Conservation (phyloP, 129 eudicot genomes). For the Tagetes erecta region DNA sequence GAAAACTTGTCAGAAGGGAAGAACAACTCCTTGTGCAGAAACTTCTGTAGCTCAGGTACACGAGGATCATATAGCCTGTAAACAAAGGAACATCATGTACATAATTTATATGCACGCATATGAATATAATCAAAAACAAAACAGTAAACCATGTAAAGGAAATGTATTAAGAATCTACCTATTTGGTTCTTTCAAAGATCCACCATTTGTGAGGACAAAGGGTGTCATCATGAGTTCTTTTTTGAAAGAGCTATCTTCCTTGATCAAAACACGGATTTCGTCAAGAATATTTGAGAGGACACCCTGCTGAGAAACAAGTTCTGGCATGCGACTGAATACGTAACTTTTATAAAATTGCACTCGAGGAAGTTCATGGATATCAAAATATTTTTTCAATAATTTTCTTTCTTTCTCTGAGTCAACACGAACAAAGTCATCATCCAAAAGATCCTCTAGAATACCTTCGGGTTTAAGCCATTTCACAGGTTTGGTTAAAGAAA, state of each 20-base stretch:
- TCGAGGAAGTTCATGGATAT: slow-evolving; percentile 67
- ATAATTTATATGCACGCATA: background rate
- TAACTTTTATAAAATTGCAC: slow-evolving; percentile 73
- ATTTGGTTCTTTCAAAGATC: slow-evolving; percentile 80
- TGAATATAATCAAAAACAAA: background rate
- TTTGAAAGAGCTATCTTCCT: slow-evolving; percentile 72
- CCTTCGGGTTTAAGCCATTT: slow-evolving; percentile 91
- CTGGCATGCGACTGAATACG: slow-evolving; percentile 73
- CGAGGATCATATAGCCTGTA: slow-evolving; percentile 99
- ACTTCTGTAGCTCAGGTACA: slow-evolving; percentile 58
- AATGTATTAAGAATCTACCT: slow-evolving; percentile 47
- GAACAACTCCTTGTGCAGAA: slow-evolving; percentile 68
- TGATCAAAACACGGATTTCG: slow-evolving; percentile 64
- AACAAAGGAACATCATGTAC: slow-evolving; percentile 24
- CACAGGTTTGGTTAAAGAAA: slow-evolving; percentile 56
- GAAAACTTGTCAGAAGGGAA: slow-evolving; percentile 81
- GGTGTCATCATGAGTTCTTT: slow-evolving; percentile 61
- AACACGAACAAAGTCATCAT: slow-evolving; percentile 83
- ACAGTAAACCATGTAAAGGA: slow-evolving; percentile 7
- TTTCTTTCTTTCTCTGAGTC: slow-evolving; percentile 85
- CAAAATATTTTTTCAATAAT: slow-evolving; percentile 57
- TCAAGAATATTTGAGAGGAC: slow-evolving; percentile 61
- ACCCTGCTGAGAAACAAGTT: slow-evolving; percentile 54
- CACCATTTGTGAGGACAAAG: slow-evolving; percentile 70
- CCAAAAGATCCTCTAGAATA: slow-evolving; percentile 65